phyloP scores from a whole-genome alignment of 2,329 filamentous ascomycete species.

The Byssothecium circinans region DNA sequence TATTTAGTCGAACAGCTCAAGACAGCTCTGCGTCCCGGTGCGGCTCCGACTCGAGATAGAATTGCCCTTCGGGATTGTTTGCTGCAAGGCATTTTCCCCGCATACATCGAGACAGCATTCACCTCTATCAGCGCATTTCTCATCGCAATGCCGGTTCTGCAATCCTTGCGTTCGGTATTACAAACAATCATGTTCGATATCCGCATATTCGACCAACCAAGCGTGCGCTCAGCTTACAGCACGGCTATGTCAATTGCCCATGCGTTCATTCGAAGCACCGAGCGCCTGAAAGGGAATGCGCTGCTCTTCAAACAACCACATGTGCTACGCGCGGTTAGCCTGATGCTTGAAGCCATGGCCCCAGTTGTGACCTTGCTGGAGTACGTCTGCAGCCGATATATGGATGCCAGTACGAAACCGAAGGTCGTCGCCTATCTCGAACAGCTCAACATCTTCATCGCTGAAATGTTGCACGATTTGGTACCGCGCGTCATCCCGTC shows the following conservation, averaged over 20 bases:
- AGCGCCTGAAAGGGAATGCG: constrained; percentile 38
- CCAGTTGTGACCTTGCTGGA: constrained; percentile 49
- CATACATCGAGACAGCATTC: constrained; percentile 57
- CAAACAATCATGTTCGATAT: constrained; percentile 51
- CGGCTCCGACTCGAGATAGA: constrained; percentile 43
- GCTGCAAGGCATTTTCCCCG: constrained; percentile 58
- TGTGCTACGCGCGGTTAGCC: constrained; percentile 42
- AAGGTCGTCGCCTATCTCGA: constrained; percentile 44
- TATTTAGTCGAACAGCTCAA: constrained; percentile 59
- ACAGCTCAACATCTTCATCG: constrained; percentile 42
- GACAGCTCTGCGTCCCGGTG: constrained; percentile 52
- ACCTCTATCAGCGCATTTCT: constrained; percentile 53
- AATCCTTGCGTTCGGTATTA: constrained; percentile 49
- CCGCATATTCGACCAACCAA: constrained; percentile 45
- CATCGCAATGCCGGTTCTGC: constrained; percentile 55
- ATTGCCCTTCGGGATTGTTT: constrained; percentile 56
- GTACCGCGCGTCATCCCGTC: constrained; percentile 17
- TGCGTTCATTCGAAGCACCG: constrained; percentile 42
- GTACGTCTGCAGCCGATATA: constrained; percentile 49
- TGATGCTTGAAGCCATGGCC: constrained; percentile 47
- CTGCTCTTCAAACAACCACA: constrained; percentile 43
- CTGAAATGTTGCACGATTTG: constrained; percentile 25
- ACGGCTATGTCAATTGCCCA: constrained; percentile 46
- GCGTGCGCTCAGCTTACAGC: constrained; percentile 39
- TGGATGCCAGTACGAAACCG: constrained; percentile 17